phyloP scores from a whole-genome alignment of 2,329 filamentous ascomycete genomes.

The Colletotrichum sp. region DNA sequence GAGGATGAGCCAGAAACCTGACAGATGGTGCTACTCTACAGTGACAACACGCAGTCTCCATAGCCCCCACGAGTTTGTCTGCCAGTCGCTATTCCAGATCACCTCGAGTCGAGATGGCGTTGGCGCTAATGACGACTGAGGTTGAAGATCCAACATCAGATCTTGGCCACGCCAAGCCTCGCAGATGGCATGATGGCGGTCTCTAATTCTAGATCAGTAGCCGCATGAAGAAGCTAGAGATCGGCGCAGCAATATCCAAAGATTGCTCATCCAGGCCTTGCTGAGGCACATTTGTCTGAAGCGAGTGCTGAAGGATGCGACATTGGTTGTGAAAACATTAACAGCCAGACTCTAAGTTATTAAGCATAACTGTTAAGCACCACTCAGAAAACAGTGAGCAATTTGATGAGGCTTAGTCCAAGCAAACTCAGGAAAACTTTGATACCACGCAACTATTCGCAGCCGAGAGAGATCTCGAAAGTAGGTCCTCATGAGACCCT shows the following conservation, averaged over 20 bases:
- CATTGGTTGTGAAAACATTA: not conserved
- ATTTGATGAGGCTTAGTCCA: not conserved
- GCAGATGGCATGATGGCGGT: not conserved
- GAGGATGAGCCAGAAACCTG: conserved; percentile 3
- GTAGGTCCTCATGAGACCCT: not conserved
- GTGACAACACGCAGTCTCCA: not conserved
- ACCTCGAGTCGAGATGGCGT: not conserved
- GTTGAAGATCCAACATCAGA: not conserved
- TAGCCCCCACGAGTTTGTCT: not conserved
- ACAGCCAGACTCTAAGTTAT: not conserved
- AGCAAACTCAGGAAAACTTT: not conserved
- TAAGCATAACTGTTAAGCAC: not conserved
- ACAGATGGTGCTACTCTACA: not conserved
- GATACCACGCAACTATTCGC: not conserved
- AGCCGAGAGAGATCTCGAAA: not conserved
- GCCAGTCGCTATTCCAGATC: not conserved
- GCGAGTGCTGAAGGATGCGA: not conserved
- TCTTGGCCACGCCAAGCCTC: not conserved
- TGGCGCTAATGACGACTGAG: not conserved
- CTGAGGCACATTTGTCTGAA: not conserved
- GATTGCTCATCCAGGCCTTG: not conserved
- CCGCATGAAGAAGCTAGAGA: not conserved
- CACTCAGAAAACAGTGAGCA: not conserved
- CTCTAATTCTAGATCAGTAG: not conserved
- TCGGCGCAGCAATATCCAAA: not conserved